Conservation (phyloP, 2,329 filamentous ascomycete species). For the Cryphonectria japonica region DNA sequence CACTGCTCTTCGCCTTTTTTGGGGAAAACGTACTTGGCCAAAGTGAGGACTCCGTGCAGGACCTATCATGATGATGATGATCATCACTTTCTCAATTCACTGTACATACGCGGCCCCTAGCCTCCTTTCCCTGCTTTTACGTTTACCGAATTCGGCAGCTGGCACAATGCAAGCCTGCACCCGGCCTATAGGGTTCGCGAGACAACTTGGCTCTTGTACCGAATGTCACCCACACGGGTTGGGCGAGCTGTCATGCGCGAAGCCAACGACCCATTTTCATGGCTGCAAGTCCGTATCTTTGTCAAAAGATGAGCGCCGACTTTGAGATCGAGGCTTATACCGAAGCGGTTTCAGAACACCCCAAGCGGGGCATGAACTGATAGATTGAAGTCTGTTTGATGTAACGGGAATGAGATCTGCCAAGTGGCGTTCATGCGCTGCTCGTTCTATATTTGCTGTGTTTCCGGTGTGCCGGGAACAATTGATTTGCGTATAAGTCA, state of each 20-base stretch:
- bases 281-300: background rate
- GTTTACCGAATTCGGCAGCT: constrained; percentile 4
- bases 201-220: background rate
- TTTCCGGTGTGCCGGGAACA: background rate
- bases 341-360: background rate
- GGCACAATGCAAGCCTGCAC: background rate
- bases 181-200: background rate
- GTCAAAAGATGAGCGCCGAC: background rate
- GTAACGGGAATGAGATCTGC: background rate
- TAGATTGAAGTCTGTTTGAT: background rate
- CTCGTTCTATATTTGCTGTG: no score
- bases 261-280: background rate
- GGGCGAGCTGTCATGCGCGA: background rate
- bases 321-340: background rate
- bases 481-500: background rate
- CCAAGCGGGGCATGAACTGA: background rate
- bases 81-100: background rate
- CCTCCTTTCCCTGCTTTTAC: background rate
- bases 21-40: background rate
- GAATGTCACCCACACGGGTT: constrained; percentile 7
- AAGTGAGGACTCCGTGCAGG: background rate
- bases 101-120: constrained; percentile 1
- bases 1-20: background rate
- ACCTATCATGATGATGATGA: background rate
- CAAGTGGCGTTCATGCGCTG: background rate